Conservation (phyloP, 139 green algal genomes). For the Raphidocelis subcapitata region DNA sequence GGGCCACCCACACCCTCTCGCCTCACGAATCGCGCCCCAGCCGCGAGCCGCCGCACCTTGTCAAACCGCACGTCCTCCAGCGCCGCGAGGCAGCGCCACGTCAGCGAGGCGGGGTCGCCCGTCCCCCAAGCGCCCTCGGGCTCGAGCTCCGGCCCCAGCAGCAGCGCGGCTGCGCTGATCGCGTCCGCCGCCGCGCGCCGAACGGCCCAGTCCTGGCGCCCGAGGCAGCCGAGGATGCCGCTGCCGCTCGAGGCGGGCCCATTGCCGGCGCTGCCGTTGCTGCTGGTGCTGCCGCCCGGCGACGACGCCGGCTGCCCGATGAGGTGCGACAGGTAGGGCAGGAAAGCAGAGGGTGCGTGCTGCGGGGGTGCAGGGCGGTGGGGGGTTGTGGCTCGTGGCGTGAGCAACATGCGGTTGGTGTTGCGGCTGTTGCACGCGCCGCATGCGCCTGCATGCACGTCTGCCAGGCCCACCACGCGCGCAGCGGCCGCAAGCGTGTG, state of each 20-base stretch:
- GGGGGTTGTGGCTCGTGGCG: too few relatives aligned
- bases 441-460: too few relatives aligned
- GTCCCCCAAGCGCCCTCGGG: conserved; percentile 29
- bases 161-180: conserved; percentile 27
- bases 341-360: conserved; percentile 27
- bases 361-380: conserved; percentile 6
- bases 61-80: conserved; percentile 41
- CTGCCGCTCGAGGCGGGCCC: conserved; percentile 12
- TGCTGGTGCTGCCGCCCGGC: neutral
- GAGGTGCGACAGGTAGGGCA: conserved; percentile 31
- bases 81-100: conserved; percentile 5
- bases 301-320: conserved; percentile 22
- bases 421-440: too few relatives aligned
- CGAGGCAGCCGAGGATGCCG: conserved; percentile 30
- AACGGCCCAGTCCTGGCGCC: conserved; percentile 35
- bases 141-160: conserved; percentile 44
- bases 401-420: too few relatives aligned
- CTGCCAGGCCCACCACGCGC: too few relatives aligned
- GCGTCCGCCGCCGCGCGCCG: conserved; percentile 41
- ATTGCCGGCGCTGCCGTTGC: too few relatives aligned
- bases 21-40: neutral
- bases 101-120: conserved; percentile 22
- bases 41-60: conserved; percentile 30
- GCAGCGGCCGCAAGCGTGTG: too few relatives aligned
- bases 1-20: too few relatives aligned